phyloP scores from a whole-genome alignment of 2,329 filamentous ascomycete species.

The Nothophoma quercina region DNA sequence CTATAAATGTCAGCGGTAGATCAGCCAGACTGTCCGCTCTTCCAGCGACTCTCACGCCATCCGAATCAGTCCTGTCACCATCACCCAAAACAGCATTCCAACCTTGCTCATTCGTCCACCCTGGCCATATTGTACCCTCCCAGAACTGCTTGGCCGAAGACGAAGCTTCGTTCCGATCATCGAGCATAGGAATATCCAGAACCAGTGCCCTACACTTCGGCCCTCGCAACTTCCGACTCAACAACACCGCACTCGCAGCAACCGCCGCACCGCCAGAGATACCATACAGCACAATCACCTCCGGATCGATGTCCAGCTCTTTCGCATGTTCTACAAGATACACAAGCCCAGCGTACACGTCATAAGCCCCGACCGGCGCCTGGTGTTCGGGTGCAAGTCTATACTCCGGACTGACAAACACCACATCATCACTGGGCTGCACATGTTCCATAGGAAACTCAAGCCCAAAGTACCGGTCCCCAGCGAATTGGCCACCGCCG shows the following conservation, averaged over 20 bases:
- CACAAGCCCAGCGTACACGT: slow-evolving; percentile 24
- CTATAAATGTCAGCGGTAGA: slow-evolving; percentile 56
- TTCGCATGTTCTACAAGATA: slow-evolving; percentile 46
- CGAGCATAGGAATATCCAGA: slow-evolving; percentile 58
- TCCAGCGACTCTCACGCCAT: slow-evolving; percentile 48
- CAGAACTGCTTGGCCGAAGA: slow-evolving; percentile 44
- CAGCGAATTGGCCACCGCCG: slow-evolving; percentile 52
- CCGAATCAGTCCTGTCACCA: neutral
- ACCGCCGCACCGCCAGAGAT: slow-evolving; percentile 56
- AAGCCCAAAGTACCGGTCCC: slow-evolving; percentile 35
- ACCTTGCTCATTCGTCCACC: slow-evolving; percentile 50
- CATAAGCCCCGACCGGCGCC: slow-evolving; percentile 50
- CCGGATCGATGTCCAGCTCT: slow-evolving; percentile 53
- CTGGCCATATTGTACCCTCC: slow-evolving; percentile 45
- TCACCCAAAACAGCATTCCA: slow-evolving; percentile 55
- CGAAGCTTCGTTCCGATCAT: slow-evolving; percentile 50
- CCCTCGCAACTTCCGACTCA: slow-evolving; percentile 46
- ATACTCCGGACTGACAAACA: slow-evolving; percentile 47
- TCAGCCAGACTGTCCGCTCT: slow-evolving; percentile 42
- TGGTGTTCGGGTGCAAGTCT: slow-evolving; percentile 54
- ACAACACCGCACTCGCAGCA: slow-evolving; percentile 50
- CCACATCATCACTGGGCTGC: slow-evolving; percentile 26
- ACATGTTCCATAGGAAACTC: slow-evolving; percentile 36
- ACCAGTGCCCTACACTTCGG: slow-evolving; percentile 52
- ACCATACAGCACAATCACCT: slow-evolving; percentile 53